Base-by-base conservation (phyloP, 2,329 filamentous ascomycete species). In the Alternaria incomplexa region DNA sequence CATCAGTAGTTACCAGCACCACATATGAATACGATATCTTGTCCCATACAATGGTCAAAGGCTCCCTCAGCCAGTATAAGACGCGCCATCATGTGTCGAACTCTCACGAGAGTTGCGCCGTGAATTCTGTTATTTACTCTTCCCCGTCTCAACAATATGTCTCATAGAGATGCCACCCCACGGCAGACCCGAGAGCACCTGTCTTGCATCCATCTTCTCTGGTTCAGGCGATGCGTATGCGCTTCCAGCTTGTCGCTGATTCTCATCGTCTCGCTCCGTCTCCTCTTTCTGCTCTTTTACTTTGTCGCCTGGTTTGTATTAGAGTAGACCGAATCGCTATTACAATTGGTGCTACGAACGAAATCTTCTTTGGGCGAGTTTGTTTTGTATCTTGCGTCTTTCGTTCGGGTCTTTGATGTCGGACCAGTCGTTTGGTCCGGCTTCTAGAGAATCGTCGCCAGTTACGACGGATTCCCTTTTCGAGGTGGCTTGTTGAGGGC, bases 321-420 rank as follows among this genome's bases (percentile, higher is more conserved):
- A 67, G 65, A 1, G 26, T 7, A 13, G 13, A 13, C 3, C 11
- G 17, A 20, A 3, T 4, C 17, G 9, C 20, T 22, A 20, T 46
- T 15, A 3, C 7, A 20, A 0, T 17, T 25, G 17, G 15, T 47
- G 82, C 89, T 73, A 85, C 89, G 73, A 85, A 93, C 91, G 86
- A 70, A 92, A 93, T 72, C 92, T 92, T 68, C 91, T 85, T 73
- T 93, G 91, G 2, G 91, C 91, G 64, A 93, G 86, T 57, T 90
- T 87, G 76, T 93, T 93, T 77, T 93, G 91, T 54, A 93, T 90
- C 63, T 90, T 89, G 65, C 91, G 84, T 73, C 91, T 85, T 80
- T 92, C 89, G 63, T 89, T 88, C 0, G 90, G 89, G 69, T 93
- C 90, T 7, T 86, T 87, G 46, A 93, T 85, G 0, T 89, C 86